phyloP scores from a whole-genome alignment of 1,284 basidiomycete species.

The Apiotrichum veenhuisii region DNA sequence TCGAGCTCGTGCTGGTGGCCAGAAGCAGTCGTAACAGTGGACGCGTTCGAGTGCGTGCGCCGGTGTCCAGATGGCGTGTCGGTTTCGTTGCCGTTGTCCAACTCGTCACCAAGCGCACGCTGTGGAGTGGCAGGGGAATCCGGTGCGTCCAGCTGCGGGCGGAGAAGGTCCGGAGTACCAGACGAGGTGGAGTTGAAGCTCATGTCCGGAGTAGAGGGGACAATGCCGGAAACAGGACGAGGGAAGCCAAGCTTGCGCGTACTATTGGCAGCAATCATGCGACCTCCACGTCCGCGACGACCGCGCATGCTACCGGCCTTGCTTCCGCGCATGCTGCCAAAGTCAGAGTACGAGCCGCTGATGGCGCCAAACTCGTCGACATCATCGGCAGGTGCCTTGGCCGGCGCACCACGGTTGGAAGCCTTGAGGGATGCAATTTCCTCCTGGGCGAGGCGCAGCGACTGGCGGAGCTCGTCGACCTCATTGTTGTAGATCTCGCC shows the following conservation, averaged over 20 bases:
- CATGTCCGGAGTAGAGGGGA: conserved; percentile 22
- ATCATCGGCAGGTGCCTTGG: conserved; percentile 6
- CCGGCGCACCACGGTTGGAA: conserved; percentile 12
- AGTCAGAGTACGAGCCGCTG: conserved; percentile 7
- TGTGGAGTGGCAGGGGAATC: conserved; percentile 11
- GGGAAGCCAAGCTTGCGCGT: conserved; percentile 42
- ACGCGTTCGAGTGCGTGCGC: conserved; percentile 1
- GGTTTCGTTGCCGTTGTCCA: conserved; percentile 7
- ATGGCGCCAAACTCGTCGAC: conserved; percentile 37
- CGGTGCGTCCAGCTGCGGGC: conserved; percentile 19
- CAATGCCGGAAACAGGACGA: conserved; percentile 26
- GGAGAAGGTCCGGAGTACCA: conserved; percentile 45
- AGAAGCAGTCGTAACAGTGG: not conserved
- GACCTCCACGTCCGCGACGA: conserved; percentile 34
- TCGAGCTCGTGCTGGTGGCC: conserved; percentile 1
- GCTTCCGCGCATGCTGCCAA: conserved; percentile 10
- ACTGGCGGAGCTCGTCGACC: conserved; percentile 43
- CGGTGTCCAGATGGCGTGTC: not conserved
- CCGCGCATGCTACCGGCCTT: conserved; percentile 37
- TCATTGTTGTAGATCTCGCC: conserved; percentile 46
- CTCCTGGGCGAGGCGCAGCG: conserved; percentile 37
- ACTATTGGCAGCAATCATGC: conserved; percentile 35
- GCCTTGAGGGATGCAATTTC: conserved; percentile 42
- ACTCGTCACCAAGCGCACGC: conserved; percentile 22
- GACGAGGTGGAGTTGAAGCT: conserved; percentile 40